Evolutionary conservation across 1,139 yeast species (phyloP).

Genomic region (Yamadazyma friedrichii): DNA sequence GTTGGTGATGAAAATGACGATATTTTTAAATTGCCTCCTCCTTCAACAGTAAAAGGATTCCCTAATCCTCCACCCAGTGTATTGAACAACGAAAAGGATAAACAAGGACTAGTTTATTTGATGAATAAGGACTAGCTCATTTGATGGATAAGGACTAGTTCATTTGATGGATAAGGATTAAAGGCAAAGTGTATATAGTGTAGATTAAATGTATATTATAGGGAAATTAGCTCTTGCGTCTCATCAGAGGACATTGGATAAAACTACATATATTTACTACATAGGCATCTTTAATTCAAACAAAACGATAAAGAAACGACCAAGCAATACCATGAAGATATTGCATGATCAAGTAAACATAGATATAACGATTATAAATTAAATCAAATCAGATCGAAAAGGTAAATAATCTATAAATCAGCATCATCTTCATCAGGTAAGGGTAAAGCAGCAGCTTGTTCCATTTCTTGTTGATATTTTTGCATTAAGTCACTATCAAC

Average conservation of each 20-base stretch:
- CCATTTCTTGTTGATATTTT: conserved; percentile 99
- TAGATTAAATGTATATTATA: not conserved
- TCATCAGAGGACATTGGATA: conserved; percentile 2
- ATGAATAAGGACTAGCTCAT: conserved; percentile 4
- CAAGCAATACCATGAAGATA: too few species aligned
- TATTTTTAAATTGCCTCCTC: conserved; percentile 33
- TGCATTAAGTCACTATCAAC: conserved; percentile 96
- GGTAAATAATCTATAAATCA: conserved; percentile 62
- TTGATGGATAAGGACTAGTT: conserved; percentile 5
- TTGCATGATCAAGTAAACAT: too few species aligned
- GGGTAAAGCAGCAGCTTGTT: conserved; percentile 98
- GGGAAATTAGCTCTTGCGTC: too few species aligned
- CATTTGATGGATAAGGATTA: conserved; percentile 5
- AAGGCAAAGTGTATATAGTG: not conserved
- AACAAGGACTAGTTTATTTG: conserved; percentile 7
- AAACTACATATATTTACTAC: conserved; percentile 14
- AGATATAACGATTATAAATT: too few species aligned
- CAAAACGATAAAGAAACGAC: too few species aligned
- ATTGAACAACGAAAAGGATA: conserved; percentile 16
- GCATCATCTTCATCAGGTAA: conserved; percentile 99
- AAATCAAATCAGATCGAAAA: too few species aligned
- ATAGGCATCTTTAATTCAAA: too few species aligned
- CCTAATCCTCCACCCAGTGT: conserved; percentile 39
- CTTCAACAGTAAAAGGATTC: conserved; percentile 27
- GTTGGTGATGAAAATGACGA: conserved; percentile 13